Base-by-base conservation (phyloP, 2,329 filamentous ascomycete species). In the Alternaria viburni region DNA sequence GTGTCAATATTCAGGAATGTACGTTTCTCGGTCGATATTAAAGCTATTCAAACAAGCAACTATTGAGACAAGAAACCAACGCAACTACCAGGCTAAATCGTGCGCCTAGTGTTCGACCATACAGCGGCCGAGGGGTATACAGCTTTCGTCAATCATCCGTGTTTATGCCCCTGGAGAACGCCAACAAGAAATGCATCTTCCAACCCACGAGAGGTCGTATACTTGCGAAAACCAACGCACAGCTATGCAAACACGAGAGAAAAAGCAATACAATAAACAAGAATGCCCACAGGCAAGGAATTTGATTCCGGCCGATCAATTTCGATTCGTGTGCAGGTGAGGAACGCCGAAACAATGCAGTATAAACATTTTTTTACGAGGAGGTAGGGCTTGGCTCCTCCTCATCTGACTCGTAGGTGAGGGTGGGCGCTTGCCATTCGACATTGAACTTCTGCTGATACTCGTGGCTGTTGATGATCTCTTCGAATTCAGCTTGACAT, bases 341-440 rank as follows among this genome's bases (percentile, higher is more conserved):
- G 49, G 49, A 57, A 43, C 46, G 47, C 54, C 41, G 45, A 19
- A 43, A 58, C 25, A 47, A 65, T 57, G 54, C 61, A 58, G 45
- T 43, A 43, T 36, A 23, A 58, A 46, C 19, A 26, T 19, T 43
- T 17, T 25, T 19, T 25, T 67, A 21, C 5, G 28, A 30, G 5
- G 60, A 69, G 9, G 43, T 30, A 15, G 68, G 61, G 41, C 68
- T 70, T 3, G 72, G 50, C 10, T 66, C 69, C 44, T 74, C 71
- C 62, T 74, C 71, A 8, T 74, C 71, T 17, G 71, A 74, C 12
- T 73, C 71, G 58, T 74, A 74, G 5, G 60, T 66, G 41, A 69
- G 23, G 11, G 56, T 58, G 1, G 71, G 58, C 7, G 54, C 26
- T 3, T 67, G 63, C 71, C 71, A 74, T 41, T 46, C 55, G 25